Evolutionary conservation across 179 eudicot genomes (phyloP), one percentile per base, ranked within the genome.

Genomic region (Kewa caespitosa): DNA sequence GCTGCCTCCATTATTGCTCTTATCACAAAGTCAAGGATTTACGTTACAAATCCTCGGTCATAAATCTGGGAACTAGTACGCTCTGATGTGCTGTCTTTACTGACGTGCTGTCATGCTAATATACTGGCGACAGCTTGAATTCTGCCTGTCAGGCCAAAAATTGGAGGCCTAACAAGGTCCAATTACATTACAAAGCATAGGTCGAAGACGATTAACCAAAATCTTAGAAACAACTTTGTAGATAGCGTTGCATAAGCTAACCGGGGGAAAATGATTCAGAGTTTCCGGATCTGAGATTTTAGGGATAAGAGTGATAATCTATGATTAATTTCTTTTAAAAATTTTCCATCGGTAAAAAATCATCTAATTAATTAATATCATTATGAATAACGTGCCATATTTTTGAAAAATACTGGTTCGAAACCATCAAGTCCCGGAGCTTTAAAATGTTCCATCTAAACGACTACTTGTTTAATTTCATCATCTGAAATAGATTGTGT

Each of bases 201-300:
- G 73, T 46, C 43, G 42, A 14, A 46, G 10, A 18, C 73, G 0
- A 3, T 69, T 39, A 2, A 42, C 37, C 11, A 69, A 12, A 13
- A 46, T 46, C 52, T 69, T 69, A 30, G 73, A 23, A 27, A 69
- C 15, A 25, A 69, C 31, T 42, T 69, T 69, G 12, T 25, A 27
- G 27, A 31, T 0, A 28, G 38, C 28, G 38, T 43, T 43, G 60
- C 73, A 69, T 13, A 69, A 25, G 46, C 59, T 69, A 46, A 69
- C 46, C 2, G 60, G 73, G 3, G 34, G 33, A 30, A 25, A 69
- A 10, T 69, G 73, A 32, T 28, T 69, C 15, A 48, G 23, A 4
- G 9, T 42, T 42, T 69, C 13, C 4, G 73, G 37, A 27, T 27
- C 0, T 0, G 27, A 6, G 11, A 69, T n/a, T 69, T 69, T 69